Percentiles rank a stretch among this genome's conserved stretches.
Conservation (phyloP, 768 basidiomycete species). For the Rhodotorula paludigena region DNA sequence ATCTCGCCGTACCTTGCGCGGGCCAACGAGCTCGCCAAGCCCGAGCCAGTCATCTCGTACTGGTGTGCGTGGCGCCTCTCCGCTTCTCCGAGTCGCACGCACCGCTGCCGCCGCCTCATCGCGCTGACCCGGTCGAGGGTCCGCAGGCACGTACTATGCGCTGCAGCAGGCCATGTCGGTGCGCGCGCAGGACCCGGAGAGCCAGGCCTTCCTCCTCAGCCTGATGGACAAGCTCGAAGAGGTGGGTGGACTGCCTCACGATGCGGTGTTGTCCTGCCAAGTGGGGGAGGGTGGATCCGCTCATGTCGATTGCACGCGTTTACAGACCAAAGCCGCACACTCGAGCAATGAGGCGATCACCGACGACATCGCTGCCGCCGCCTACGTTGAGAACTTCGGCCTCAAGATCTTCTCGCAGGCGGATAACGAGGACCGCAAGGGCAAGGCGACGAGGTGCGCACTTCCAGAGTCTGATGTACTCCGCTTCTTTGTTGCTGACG, state of each 20-base stretch:
- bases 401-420: slow-evolving; percentile 79
- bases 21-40: slow-evolving; percentile 73
- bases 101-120: no score
- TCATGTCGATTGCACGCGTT: not conserved
- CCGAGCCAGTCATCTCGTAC: slow-evolving; percentile 84
- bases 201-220: slow-evolving; percentile 64
- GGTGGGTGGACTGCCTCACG: slow-evolving; percentile 43
- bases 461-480: no score
- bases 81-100: no score
- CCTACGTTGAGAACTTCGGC: slow-evolving; percentile 93
- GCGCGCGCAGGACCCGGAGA: slow-evolving; percentile 62
- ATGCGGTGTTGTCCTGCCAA: not conserved
- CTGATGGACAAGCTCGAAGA: slow-evolving; percentile 73
- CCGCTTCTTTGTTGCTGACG: not conserved
- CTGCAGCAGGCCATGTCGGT: slow-evolving; percentile 74
- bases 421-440: slow-evolving; percentile 83
- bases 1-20: slow-evolving; percentile 79
- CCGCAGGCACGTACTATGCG: slow-evolving; percentile 78
- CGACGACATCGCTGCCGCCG: slow-evolving; percentile 72
- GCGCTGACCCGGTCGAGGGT: slow-evolving; percentile 13
- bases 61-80: slow-evolving; percentile 63
- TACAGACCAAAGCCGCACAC: slow-evolving; percentile 66
- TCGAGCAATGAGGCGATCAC: slow-evolving; percentile 73
- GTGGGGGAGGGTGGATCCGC: not conserved
- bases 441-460: slow-evolving; percentile 65